Base-by-base conservation (phyloP, 129 eudicot genomes). In the Escallonia herrerae region DNA sequence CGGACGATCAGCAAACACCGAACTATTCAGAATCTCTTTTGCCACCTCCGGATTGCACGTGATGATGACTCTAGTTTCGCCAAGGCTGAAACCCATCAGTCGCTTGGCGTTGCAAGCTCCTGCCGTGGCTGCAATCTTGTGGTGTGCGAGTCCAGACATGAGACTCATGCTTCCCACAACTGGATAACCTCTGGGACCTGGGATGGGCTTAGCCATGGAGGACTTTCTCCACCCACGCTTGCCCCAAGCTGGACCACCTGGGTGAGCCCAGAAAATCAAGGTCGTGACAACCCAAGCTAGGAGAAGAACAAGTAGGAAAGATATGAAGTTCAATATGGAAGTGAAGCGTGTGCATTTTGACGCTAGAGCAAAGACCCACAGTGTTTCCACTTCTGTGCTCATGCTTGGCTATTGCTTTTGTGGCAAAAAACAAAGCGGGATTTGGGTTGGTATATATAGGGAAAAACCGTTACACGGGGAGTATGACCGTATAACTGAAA, bases 111-210 rank as follows among this genome's bases (percentile, higher is more conserved):
- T 14, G 64, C 39, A 67, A 5, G 78, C 44, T 57, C 71, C 46
- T 2, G 99, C 93, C 43, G 64, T 73, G 38, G 91, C 84, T 6
- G 97, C 84, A n/a, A 94, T 37, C 46, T 88, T 86, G 53, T 62
- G 95, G 71, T 94, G 99, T n/a, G 99, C 95, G 3, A 94, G 72
- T 47, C 95, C 96, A 44, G 78, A n/a, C 91, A 84, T 84, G 62
- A 94, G 91, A 33, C 39, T 67, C 80, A 94, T 86, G 84, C 93
- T 94, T 6, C 99, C 97, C 2, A 86, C 40, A 15, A 94, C 44
- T 0, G 97, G 99, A 43, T 80, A 38, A 13, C 93, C 95, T 49
- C 37, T 77, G 0, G 96, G 99, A 56, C 95, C 97, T 0, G 95
- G 96, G 51, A 93, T 79, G 15, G 83, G 76, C 13, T 12, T 59